Base-by-base conservation (phyloP, 495 filamentous ascomycete species). In the Viridothelium virens region DNA sequence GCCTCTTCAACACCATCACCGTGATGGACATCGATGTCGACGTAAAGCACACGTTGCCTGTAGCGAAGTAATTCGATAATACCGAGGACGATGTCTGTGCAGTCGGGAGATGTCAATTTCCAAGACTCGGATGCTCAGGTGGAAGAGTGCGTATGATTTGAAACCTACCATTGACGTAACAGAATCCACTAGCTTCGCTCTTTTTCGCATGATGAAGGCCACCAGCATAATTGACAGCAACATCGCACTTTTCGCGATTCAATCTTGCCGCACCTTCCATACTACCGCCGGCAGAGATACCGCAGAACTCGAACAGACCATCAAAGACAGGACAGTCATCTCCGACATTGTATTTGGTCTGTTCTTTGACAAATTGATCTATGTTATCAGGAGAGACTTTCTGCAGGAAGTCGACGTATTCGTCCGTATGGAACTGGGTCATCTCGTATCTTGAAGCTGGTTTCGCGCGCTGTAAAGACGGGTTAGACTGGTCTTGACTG, bases 391-490 rank as follows among this genome's bases (percentile, higher is more conserved):
- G 95, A 0, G 94, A 97, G 33, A 99, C 95, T 70, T 91, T 92
- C 64, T 91, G 89, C 25, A 99, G 80, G 77, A 99, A 99, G 65
- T 99, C 95, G 72, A 99, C 92, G 76, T 99, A 99, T 77, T 99
- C 94, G 75, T 99, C 94, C 7, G 94, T 97, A 77, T 99, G 94
- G 74, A 97, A 99, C 75, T 97, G 95, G 65, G 94, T 97, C 94
- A 99, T 99, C 74, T 99, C 94, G 69, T 89, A 88, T 66, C 90
- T 91, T 37, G 91, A 93, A 16, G 94, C 94, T 10, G 94, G 94
- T 81, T 99, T 99, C 50, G 94, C 94, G 71, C 94, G 91, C 92
- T 97, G 71, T 66, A 9, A 25, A 48, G 25, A 14, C 5, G n/a
- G 41, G 7, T 36, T n/a, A 18, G 11, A 9, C 11, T 33, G 31